phyloP scores from a whole-genome alignment of 2,329 filamentous ascomycete genomes.

The Aspergillus pseudoviridinutans region DNA sequence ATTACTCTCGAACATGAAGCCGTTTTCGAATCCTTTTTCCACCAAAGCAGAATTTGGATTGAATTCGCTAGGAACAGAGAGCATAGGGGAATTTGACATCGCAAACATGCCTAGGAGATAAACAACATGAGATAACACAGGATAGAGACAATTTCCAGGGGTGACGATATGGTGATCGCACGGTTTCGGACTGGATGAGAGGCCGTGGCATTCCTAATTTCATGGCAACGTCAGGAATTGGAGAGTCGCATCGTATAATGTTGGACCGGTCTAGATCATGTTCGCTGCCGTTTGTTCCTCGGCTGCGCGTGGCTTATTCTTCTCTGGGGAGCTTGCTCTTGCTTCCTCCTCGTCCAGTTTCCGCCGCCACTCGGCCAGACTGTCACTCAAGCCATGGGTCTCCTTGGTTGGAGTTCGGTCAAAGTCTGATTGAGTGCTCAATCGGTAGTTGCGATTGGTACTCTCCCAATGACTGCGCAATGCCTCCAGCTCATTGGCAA shows the following conservation, averaged over 20 bases:
- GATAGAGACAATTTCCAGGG: background rate
- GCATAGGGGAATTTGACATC: background rate
- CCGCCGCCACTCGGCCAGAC: conserved; percentile 75
- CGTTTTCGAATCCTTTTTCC: background rate
- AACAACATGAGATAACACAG: background rate
- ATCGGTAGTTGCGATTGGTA: conserved; percentile 89
- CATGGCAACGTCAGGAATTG: conserved; percentile 23
- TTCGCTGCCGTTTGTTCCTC: conserved; percentile 24
- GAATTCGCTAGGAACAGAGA: background rate
- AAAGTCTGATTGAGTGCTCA: conserved; percentile 87
- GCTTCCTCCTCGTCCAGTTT: conserved; percentile 61
- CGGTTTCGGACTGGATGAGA: background rate
- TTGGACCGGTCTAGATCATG: conserved; percentile 29
- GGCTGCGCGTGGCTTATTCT: conserved; percentile 20
- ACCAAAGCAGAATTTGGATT: background rate
- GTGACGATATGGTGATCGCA: background rate
- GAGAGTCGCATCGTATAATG: conserved; percentile 16
- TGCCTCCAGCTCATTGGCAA: conserved; percentile 88
- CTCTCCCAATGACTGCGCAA: conserved; percentile 91
- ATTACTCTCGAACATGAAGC: conserved; percentile 4
- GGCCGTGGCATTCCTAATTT: conserved; percentile 2
- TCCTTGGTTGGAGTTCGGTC: conserved; percentile 56
- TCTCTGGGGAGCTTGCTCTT: conserved; percentile 26
- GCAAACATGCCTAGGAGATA: background rate
- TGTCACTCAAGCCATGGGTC: conserved; percentile 57